Evolutionary conservation across 495 filamentous ascomycete genomes (phyloP), one percentile per base, ranked within the genome.

Genomic region (Oidiodendron maius): DNA sequence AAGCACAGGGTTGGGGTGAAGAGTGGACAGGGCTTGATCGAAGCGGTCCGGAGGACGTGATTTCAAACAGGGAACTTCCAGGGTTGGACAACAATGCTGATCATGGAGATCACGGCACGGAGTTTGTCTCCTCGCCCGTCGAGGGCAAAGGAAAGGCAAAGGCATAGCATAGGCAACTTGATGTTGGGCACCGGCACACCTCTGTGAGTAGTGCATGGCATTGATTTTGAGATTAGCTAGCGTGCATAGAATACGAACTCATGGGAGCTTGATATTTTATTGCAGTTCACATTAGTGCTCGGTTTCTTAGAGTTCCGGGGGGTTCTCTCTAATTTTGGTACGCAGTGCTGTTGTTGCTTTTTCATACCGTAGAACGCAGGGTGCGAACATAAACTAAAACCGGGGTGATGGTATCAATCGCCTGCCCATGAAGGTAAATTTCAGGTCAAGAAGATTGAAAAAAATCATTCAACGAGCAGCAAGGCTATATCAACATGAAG

Each of bases 1-100:
- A 57, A 17, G 34, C 42, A 15, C 61, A 68, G 22, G 72, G 72
- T 13, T 77, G 75, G 76, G 64, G 69, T 48, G 46, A 57, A 0
- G 51, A 23, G 17, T 61, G 55, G 55, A 40, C 40, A 22, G 59
- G 59, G 1, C 28, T 61, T 12, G 59, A 58, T 38, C n/a, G 30
- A 30, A 57, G 53, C 18, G 56, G 46, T 16, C 59, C 59, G 13
- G 57, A 55, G 20, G 52, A 55, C 53, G 57, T 59, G 1, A 49
- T 55, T 12, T 53, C 57, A 6, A 42, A 57, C 16, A 37, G 30
- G 17, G 28, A 50, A 5, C 3, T 48, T 8, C 49, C 51, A 52
- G 55, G 48, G 15, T 36, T 21, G n/a, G 46, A 54, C 4, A 22
- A 42, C 30, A 52, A 53, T 39, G 46, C 52, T 2, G 36, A 46